Evolutionary conservation across 2,329 filamentous ascomycete genomes (phyloP).

Genomic region (Colletotrichum endophyticum): DNA sequence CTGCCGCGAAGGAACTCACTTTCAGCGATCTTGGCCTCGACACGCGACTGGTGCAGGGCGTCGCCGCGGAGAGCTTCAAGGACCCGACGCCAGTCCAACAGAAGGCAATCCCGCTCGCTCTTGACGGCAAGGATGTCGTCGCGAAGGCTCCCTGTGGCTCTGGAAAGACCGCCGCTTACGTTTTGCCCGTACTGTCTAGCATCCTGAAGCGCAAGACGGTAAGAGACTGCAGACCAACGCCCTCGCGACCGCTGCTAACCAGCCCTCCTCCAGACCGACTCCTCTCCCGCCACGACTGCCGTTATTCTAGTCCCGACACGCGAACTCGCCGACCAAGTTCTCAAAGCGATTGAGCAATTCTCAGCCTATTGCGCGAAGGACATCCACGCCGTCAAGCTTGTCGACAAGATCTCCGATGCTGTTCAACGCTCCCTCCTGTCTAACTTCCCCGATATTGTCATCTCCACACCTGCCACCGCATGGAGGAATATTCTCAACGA

Average conservation of each 20-base stretch:
- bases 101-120: constrained; percentile 84
- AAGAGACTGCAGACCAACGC: not conserved
- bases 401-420: constrained; percentile 86
- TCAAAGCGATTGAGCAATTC: constrained; percentile 77
- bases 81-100: constrained; percentile 89
- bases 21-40: constrained; percentile 86
- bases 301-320: constrained; percentile 93
- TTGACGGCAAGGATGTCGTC: constrained; percentile 88
- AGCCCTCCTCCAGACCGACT: constrained; percentile 45
- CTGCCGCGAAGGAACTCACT: constrained; percentile 37
- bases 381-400: constrained; percentile 82
- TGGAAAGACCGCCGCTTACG: constrained; percentile 96
- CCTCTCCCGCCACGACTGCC: constrained; percentile 66
- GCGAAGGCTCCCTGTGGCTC: constrained; percentile 94
- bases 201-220: constrained; percentile 81
- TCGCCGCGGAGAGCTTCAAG: constrained; percentile 83
- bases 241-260: constrained; percentile 5
- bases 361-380: constrained; percentile 85
- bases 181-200: constrained; percentile 85
- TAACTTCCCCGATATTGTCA: constrained; percentile 85
- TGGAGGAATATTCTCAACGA: constrained; percentile 78
- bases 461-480: constrained; percentile 88
- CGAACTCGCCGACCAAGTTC: constrained; percentile 91
- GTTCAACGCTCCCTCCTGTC: constrained; percentile 88
- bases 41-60: constrained; percentile 81